A percentile compares a stretch with the other conserved stretches of the same genome.
These are phyloP conservation scores for Hyphodiscus sp. DNA, from an alignment of 2,329 filamentous ascomycete species.

Conservation along the genomic window DNA sequence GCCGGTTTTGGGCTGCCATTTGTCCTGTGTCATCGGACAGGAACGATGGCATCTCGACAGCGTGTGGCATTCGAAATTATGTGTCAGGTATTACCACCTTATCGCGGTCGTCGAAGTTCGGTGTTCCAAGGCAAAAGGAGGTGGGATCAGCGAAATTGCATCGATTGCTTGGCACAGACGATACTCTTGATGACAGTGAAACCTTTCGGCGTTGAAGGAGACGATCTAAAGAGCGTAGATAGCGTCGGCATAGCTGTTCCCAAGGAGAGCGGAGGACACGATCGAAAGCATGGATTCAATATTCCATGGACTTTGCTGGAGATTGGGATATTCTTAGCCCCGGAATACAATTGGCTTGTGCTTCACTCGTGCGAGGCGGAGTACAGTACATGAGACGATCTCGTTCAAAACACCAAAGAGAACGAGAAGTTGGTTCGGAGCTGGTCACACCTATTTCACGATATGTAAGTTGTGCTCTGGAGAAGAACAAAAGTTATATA, in stretches of 20 bases:
- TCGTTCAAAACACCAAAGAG: neutral
- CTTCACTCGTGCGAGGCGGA: neutral
- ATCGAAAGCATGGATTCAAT: neutral
- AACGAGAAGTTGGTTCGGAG: neutral
- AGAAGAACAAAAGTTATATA: neutral
- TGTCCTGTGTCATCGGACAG: constrained; percentile 36
- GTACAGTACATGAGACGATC: neutral
- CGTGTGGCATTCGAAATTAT: constrained; percentile 34
- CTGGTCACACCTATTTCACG: neutral
- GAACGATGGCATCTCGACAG: constrained; percentile 45
- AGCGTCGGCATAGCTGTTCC: constrained; percentile 8
- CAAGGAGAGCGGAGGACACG: neutral
- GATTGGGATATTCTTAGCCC: neutral
- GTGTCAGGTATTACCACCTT: constrained; percentile 21
- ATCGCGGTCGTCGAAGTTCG: constrained; percentile 15
- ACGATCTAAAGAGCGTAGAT: neutral
- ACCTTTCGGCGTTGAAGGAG: neutral
- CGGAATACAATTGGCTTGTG: neutral
- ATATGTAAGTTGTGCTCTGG: neutral
- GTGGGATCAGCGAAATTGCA: constrained; percentile 19
- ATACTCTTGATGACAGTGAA: neutral
- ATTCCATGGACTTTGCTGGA: neutral
- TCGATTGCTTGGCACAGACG: constrained; percentile 6
- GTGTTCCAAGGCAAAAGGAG: constrained; percentile 17
- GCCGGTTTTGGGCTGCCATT: constrained; percentile 24